A percentile compares a stretch with the other conserved stretches of the same genome.
Conservation (phyloP, 129 eudicot genomes). For the Daucus carota region DNA sequence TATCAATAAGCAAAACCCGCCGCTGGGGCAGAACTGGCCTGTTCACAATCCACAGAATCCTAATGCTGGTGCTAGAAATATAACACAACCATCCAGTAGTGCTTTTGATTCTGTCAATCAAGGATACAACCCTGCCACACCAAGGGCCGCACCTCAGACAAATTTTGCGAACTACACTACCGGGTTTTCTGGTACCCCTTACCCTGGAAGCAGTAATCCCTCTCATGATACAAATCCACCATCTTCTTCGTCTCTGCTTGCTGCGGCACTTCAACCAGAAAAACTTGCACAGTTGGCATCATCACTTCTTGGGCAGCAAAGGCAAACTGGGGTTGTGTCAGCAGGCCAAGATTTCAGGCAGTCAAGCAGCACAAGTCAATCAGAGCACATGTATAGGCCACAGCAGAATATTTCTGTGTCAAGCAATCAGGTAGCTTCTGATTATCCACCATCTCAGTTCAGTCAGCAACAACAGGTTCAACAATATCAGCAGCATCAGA, state of each 20-base stretch:
- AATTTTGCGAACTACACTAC: slow-evolving; percentile 24
- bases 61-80: slow-evolving; percentile 18
- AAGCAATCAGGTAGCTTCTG: slow-evolving; percentile 33
- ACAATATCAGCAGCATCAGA: slow-evolving; percentile 50
- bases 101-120: slow-evolving; percentile 18
- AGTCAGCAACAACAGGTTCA: slow-evolving; percentile 44
- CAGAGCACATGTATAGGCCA: slow-evolving; percentile 30
- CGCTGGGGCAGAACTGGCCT: slow-evolving; percentile 28
- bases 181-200: slow-evolving; percentile 20
- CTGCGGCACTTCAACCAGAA: slow-evolving; percentile 43
- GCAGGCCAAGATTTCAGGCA: slow-evolving; percentile 41
- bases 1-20: slow-evolving; percentile 22
- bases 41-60: slow-evolving; percentile 30
- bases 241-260: slow-evolving; percentile 27
- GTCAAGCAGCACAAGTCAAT: slow-evolving; percentile 16
- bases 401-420: slow-evolving; percentile 31
- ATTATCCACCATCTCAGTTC: slow-evolving; percentile 27
- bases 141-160: slow-evolving; percentile 23
- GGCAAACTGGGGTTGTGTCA: slow-evolving; percentile 41
- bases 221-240: slow-evolving; percentile 7
- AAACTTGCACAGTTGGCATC: slow-evolving; percentile 64
- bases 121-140: slow-evolving; percentile 28
- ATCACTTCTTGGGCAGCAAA: slow-evolving; percentile 57
- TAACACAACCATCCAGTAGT: slow-evolving; percentile 25
- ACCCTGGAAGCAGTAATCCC: slow-evolving; percentile 19